Conservation (phyloP, 768 basidiomycete genomes). For the Ramaria sp. region DNA sequence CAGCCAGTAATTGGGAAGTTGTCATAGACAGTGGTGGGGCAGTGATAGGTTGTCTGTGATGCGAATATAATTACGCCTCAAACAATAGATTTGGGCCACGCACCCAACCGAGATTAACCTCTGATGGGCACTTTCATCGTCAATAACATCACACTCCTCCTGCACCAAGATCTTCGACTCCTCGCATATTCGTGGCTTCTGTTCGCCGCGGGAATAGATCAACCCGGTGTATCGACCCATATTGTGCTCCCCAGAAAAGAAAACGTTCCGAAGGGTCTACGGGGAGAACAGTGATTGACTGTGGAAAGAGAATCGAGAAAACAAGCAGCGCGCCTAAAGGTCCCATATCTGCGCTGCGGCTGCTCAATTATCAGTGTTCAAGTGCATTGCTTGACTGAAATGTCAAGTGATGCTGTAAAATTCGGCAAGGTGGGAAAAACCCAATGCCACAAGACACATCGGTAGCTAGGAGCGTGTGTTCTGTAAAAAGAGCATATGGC, state of each 20-base stretch:
- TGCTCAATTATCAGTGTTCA: constrained; percentile 5
- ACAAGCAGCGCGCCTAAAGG: constrained; percentile 55
- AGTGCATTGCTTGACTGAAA: constrained; percentile 49
- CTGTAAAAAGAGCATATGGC: constrained; percentile 70
- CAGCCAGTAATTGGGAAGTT: constrained; percentile 68
- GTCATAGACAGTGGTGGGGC: constrained; percentile 69
- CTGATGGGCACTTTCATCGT: constrained; percentile 40
- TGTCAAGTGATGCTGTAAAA: constrained; percentile 80
- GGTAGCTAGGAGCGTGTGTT: constrained; percentile 87
- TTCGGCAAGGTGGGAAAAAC: constrained; percentile 61
- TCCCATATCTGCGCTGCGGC: constrained; percentile 60
- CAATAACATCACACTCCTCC: constrained; percentile 58
- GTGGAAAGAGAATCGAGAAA: constrained; percentile 83
- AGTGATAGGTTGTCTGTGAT: constrained; percentile 57
- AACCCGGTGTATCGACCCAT: constrained; percentile 70
- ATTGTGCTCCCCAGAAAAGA: constrained; percentile 75
- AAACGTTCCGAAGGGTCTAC: constrained; percentile 82
- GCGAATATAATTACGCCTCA: constrained; percentile 4
- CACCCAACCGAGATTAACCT: constrained; percentile 67
- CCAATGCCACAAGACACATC: constrained; percentile 77
- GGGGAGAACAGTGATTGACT: constrained; percentile 55
- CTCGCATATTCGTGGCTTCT: constrained; percentile 37
- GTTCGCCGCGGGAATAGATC: constrained; percentile 62
- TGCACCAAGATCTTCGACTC: constrained; percentile 63
- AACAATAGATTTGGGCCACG: background rate